A percentile compares a stretch with the other conserved stretches of the same genome.
Evolutionary conservation across 2,329 filamentous ascomycete species (phyloP).

Genomic region (Colletotrichum melonis): DNA sequence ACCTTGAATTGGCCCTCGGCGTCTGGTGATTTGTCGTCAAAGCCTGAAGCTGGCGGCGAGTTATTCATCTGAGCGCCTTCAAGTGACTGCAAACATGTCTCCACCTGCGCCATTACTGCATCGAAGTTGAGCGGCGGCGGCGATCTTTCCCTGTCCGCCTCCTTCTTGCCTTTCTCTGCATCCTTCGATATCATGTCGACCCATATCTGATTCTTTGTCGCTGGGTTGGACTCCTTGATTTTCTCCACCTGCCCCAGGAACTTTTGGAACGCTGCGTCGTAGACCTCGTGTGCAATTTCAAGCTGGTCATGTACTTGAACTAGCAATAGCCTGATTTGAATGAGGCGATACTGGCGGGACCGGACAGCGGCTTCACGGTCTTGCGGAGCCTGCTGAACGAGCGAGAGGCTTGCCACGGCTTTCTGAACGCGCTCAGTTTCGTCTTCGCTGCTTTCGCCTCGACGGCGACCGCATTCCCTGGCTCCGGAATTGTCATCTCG

Average conservation of each 20-base stretch:
- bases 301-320: slow-evolving; percentile 16
- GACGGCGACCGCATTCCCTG: not conserved
- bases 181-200: slow-evolving; percentile 8
- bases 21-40: not conserved
- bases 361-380: not conserved
- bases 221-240: not conserved
- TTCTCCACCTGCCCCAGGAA: not conserved
- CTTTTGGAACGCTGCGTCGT: not conserved
- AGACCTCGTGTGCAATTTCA: slow-evolving; percentile 14
- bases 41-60: not conserved
- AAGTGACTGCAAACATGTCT: slow-evolving; percentile 16
- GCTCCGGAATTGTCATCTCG: not conserved
- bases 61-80: not conserved
- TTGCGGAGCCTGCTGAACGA: not conserved
- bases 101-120: slow-evolving; percentile 6
- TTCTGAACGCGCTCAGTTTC: not conserved
- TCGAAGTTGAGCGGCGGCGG: not conserved
- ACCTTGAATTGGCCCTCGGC: slow-evolving; percentile 7
- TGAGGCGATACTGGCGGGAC: slow-evolving; percentile 3
- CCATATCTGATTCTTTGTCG: slow-evolving; percentile 21
- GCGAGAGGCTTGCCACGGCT: not conserved
- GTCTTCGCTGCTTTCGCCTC: not conserved
- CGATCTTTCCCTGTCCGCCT: not conserved
- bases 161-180: not conserved
- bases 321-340: slow-evolving; percentile 17